phyloP scores from a whole-genome alignment of 2,329 filamentous ascomycete species.

The Penicillium sp. region DNA sequence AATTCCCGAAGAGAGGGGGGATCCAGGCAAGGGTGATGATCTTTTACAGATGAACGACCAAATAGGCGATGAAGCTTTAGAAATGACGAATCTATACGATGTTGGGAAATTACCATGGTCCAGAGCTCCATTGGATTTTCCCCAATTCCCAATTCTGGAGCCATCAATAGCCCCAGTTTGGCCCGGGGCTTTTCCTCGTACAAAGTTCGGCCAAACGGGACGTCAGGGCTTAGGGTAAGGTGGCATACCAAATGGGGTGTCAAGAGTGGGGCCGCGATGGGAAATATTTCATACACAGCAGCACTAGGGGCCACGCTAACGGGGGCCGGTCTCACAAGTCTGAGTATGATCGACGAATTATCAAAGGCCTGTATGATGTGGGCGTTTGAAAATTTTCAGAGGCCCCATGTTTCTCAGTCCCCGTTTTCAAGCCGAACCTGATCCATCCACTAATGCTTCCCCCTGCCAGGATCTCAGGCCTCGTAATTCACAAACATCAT shows the following conservation, averaged over 20 bases:
- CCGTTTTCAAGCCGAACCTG: not conserved
- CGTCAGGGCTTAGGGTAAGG: constrained; percentile 14
- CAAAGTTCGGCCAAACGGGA: constrained; percentile 1
- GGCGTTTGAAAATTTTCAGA: constrained; percentile 16
- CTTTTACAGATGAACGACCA: not conserved
- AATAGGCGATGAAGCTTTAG: constrained; percentile 8
- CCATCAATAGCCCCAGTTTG: not conserved
- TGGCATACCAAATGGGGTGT: not conserved
- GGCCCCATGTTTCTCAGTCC: not conserved
- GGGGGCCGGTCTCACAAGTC: constrained; percentile 23
- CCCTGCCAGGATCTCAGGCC: constrained; percentile 13
- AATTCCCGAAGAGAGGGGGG: not conserved
- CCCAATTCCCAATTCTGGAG: constrained; percentile 4
- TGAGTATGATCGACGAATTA: constrained; percentile 24
- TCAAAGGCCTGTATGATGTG: constrained; percentile 4
- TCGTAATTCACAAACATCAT: constrained; percentile 21
- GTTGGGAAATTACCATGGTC: constrained; percentile 10
- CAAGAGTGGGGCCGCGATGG: constrained; percentile 14
- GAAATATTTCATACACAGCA: constrained; percentile 17
- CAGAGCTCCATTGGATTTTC: not conserved
- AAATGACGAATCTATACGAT: constrained; percentile 9
- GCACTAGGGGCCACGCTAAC: constrained; percentile 25
- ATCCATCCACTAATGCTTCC: not conserved
- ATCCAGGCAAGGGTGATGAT: not conserved
- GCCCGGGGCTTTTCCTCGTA: not conserved